Evolutionary conservation across 164 flowering plant species (phyloP).

Genomic region (Magnolia sinica): DNA sequence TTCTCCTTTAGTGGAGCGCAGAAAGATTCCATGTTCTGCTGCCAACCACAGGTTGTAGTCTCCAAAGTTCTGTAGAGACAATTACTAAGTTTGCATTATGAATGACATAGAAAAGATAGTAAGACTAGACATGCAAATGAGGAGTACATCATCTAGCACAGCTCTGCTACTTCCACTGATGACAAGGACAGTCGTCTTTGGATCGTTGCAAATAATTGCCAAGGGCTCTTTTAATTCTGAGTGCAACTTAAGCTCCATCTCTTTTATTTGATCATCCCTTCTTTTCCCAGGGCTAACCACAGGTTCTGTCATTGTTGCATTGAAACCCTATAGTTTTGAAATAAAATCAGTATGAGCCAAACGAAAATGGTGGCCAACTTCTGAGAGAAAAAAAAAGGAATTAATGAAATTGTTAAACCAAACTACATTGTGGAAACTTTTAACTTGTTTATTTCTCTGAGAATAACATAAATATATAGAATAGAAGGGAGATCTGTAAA

Average conservation of each 20-base stretch:
- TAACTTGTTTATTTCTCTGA: too few relatives aligned
- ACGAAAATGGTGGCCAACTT: too few relatives aligned
- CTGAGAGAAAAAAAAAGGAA: too few relatives aligned
- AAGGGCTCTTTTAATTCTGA: conserved; percentile 59
- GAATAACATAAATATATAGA: too few relatives aligned
- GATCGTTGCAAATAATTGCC: conserved; percentile 52
- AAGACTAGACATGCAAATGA: not conserved
- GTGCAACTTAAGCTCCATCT: conserved; percentile 75
- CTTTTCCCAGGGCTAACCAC: conserved; percentile 63
- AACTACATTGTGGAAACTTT: too few relatives aligned
- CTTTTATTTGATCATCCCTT: conserved; percentile 73
- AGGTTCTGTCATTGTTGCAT: conserved; percentile 70
- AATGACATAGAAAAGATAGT: not conserved
- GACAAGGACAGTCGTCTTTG: conserved; percentile 63
- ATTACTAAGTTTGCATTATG: conserved; percentile 9
- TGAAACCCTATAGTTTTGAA: conserved; percentile 59
- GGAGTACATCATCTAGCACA: conserved; percentile 52
- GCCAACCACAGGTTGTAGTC: conserved; percentile 82
- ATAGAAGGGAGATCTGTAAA: too few relatives aligned
- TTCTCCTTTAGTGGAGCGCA: conserved; percentile 54
- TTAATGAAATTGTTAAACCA: too few relatives aligned
- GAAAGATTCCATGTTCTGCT: conserved; percentile 86
- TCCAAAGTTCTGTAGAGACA: conserved; percentile 69
- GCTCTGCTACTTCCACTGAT: conserved; percentile 73
- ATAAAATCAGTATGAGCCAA: not conserved